These are phyloP conservation scores for Trifolium dubium DNA, from an alignment of 306 rosid species.

Conservation along the genomic window DNA sequence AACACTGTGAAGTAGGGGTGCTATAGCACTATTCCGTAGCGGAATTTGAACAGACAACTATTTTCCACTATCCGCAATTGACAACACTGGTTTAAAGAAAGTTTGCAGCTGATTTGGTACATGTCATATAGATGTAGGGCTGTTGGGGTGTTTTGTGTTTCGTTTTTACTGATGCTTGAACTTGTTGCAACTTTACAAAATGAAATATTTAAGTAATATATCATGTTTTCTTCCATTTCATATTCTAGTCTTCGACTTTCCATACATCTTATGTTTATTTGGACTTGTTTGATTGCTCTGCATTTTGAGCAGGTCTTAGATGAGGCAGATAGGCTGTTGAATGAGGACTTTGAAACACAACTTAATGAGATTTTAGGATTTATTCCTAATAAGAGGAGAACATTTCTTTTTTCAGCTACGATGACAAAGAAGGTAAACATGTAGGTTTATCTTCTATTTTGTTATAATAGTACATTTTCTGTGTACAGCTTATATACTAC, in stretches of 20 bases:
- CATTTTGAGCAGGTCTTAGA: slow-evolving; percentile 75
- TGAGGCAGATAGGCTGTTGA: slow-evolving; percentile 89
- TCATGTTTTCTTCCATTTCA: slow-evolving; percentile 10
- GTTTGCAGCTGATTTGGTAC: slow-evolving; percentile 14
- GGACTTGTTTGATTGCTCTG: slow-evolving; percentile 38
- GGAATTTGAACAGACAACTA: neutral
- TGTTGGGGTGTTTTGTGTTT: neutral
- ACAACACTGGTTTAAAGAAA: neutral
- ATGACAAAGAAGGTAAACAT: slow-evolving; percentile 85
- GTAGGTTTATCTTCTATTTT: neutral
- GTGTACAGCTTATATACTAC: slow-evolving; percentile 8
- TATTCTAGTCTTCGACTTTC: neutral
- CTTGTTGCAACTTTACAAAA: slow-evolving; percentile 15
- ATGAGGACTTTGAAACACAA: slow-evolving; percentile 82
- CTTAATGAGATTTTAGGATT: slow-evolving; percentile 70
- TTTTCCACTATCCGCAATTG: neutral
- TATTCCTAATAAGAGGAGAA: slow-evolving; percentile 79
- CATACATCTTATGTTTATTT: slow-evolving; percentile 4
- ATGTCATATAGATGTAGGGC: slow-evolving; percentile 20
- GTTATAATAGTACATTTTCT: neutral
- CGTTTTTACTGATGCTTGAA: slow-evolving; percentile 17
- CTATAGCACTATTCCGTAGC: neutral
- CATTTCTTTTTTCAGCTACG: slow-evolving; percentile 93
- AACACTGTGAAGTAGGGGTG: neutral
- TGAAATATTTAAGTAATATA: neutral